Percentiles rank a stretch among this genome's conserved stretches.
Conservation (phyloP, 2,329 filamentous ascomycete species). For the Talaromyces sp. region DNA sequence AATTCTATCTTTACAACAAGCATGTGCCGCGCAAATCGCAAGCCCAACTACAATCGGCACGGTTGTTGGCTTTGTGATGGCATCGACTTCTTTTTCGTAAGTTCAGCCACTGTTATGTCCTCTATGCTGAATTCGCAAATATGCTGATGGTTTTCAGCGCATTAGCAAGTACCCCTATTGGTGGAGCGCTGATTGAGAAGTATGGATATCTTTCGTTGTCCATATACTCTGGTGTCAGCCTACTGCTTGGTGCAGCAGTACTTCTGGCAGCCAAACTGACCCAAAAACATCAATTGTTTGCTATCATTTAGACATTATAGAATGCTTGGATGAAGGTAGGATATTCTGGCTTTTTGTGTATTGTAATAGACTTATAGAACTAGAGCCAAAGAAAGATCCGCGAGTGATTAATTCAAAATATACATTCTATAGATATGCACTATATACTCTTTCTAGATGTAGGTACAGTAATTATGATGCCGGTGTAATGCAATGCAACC, state of each 20-base stretch:
- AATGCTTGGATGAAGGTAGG: not conserved
- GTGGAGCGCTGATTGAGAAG: slow-evolving; percentile 37
- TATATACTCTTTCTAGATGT: slow-evolving; percentile 2
- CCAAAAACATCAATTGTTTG: slow-evolving; percentile 20
- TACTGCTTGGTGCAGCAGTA: slow-evolving; percentile 31
- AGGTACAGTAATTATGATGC: not conserved
- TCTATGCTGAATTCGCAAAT: not conserved
- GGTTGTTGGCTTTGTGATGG: slow-evolving; percentile 44
- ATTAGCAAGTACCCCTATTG: slow-evolving; percentile 43
- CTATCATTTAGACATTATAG: slow-evolving; percentile 17
- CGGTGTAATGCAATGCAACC: not conserved
- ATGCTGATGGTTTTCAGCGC: slow-evolving; percentile 26
- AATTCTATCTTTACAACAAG: slow-evolving; percentile 47
- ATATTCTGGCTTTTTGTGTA: not conserved
- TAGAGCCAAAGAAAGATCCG: not conserved
- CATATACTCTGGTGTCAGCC: slow-evolving; percentile 34
- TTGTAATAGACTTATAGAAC: not conserved
- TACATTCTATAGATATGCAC: not conserved
- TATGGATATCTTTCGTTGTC: slow-evolving; percentile 43
- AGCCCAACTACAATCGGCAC: slow-evolving; percentile 39
- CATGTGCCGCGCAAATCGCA: slow-evolving; percentile 45
- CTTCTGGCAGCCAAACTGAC: slow-evolving; percentile 23
- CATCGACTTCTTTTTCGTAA: slow-evolving; percentile 43
- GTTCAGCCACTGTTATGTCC: slow-evolving; percentile 18
- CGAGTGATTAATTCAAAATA: not conserved